These are phyloP conservation scores for Pyrrhoderma noxium DNA, from an alignment of 1,284 basidiomycete species.

Conservation along the genomic window DNA sequence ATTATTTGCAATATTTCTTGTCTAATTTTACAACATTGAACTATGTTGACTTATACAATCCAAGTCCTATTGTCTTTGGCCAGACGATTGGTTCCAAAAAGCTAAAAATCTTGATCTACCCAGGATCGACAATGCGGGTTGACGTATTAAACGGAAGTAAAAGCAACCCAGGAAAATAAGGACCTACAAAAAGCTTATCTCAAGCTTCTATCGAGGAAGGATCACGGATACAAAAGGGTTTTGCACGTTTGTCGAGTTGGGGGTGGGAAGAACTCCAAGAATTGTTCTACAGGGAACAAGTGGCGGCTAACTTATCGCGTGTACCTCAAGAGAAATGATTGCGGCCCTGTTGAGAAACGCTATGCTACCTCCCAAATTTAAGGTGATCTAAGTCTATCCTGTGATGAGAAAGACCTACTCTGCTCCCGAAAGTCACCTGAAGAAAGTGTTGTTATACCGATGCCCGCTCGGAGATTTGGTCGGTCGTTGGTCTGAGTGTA, in stretches of 20 bases:
- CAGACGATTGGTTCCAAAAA: not conserved
- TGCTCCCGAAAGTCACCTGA: not conserved
- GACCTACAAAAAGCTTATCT: not conserved
- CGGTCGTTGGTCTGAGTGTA: not conserved
- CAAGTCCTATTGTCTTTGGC: not conserved
- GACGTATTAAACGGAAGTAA: too few species aligned
- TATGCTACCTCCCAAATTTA: too few species aligned
- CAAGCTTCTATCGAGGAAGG: not conserved
- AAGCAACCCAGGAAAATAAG: not conserved
- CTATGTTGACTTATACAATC: not conserved
- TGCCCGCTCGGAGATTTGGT: constrained; percentile 1
- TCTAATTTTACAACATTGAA: too few species aligned
- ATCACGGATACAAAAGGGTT: not conserved
- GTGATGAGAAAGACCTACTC: not conserved
- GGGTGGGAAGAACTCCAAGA: too few species aligned
- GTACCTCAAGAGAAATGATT: too few species aligned
- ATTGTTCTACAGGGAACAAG: too few species aligned
- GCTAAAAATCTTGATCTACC: not conserved
- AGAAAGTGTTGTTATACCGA: not conserved
- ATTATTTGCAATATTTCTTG: too few species aligned
- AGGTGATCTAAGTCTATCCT: not conserved
- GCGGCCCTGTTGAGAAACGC: too few species aligned
- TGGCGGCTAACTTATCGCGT: too few species aligned
- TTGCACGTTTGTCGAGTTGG: too few species aligned
- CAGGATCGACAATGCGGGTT: not conserved